These are phyloP conservation scores for Diplogelasinospora grovesii DNA, from an alignment of 495 filamentous ascomycete genomes.

Conservation along the genomic window DNA sequence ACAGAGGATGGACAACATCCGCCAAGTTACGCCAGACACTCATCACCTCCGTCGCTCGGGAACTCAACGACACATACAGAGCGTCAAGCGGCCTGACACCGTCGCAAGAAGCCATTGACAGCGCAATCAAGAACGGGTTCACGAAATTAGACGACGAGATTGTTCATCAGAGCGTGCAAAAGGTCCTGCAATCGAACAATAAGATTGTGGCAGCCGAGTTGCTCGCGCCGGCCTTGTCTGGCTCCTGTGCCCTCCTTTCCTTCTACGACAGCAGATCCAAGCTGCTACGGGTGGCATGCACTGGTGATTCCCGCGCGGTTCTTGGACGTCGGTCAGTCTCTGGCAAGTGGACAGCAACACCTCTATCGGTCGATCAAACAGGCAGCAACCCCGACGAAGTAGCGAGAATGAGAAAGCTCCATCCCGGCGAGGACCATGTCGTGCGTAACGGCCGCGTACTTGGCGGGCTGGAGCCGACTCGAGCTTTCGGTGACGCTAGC, in stretches of 20 bases:
- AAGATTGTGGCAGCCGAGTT: slow-evolving; percentile 82
- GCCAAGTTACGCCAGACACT: slow-evolving; percentile 90
- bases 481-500: slow-evolving; percentile 90
- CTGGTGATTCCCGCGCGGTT: slow-evolving; percentile 90
- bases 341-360: slow-evolving; percentile 89
- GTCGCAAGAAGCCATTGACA: slow-evolving; percentile 70
- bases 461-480: slow-evolving; percentile 81
- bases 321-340: slow-evolving; percentile 68
- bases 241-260: slow-evolving; percentile 90
- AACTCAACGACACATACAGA: slow-evolving; percentile 91
- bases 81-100: slow-evolving; percentile 56
- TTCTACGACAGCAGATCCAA: slow-evolving; percentile 89
- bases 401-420: slow-evolving; percentile 69
- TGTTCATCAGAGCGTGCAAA: slow-evolving; percentile 78
- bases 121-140: slow-evolving; percentile 90
- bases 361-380: slow-evolving; percentile 88
- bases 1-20: slow-evolving; percentile 95
- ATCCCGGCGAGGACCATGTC: slow-evolving; percentile 82
- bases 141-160: slow-evolving; percentile 87
- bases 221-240: slow-evolving; percentile 86
- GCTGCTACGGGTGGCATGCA: slow-evolving; percentile 82
- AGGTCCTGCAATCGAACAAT: slow-evolving; percentile 79
- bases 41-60: slow-evolving; percentile 85
- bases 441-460: slow-evolving; percentile 83
- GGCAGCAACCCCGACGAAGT: slow-evolving; percentile 79